phyloP scores from a whole-genome alignment of 495 filamentous ascomycete genomes.

The Hypomontagnella submonticulosa region DNA sequence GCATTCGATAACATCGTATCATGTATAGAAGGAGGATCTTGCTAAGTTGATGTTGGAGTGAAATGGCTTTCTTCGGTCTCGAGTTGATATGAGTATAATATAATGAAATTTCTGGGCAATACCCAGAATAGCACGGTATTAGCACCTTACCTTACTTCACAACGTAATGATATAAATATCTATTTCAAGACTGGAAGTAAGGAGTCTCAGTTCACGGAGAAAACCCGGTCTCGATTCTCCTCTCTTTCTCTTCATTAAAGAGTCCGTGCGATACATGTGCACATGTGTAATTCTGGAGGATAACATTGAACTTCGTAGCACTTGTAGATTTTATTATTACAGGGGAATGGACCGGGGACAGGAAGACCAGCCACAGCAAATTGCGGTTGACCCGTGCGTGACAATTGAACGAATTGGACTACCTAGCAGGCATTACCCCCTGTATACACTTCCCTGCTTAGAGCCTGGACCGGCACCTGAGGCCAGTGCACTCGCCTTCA shows the following conservation, averaged over 20 bases:
- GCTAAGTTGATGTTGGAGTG: too few relatives aligned
- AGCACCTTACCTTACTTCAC: not conserved
- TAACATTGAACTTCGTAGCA: not conserved
- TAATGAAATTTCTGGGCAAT: not conserved
- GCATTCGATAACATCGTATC: not conserved
- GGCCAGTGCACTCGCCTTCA: conserved; percentile 37
- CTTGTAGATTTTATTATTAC: conserved; percentile 32
- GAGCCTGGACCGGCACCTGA: conserved; percentile 29
- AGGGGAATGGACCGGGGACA: conserved; percentile 24
- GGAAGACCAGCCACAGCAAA: conserved; percentile 35
- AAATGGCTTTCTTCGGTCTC: not conserved
- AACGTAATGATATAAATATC: not conserved
- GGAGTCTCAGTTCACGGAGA: too few relatives aligned
- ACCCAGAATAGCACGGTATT: not conserved
- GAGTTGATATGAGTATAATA: not conserved
- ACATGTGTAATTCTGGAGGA: too few relatives aligned
- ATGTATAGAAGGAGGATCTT: too few relatives aligned
- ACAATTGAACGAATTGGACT: conserved; percentile 35
- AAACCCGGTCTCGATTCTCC: too few relatives aligned
- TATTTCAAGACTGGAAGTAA: not conserved
- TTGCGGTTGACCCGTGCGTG: conserved; percentile 42
- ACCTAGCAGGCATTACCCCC: conserved; percentile 12
- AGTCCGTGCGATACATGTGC: too few relatives aligned
- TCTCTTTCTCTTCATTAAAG: too few relatives aligned
- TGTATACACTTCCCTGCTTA: conserved; percentile 34